Conservation (phyloP, 2,329 filamentous ascomycete genomes). For the Penicillium concentricum region DNA sequence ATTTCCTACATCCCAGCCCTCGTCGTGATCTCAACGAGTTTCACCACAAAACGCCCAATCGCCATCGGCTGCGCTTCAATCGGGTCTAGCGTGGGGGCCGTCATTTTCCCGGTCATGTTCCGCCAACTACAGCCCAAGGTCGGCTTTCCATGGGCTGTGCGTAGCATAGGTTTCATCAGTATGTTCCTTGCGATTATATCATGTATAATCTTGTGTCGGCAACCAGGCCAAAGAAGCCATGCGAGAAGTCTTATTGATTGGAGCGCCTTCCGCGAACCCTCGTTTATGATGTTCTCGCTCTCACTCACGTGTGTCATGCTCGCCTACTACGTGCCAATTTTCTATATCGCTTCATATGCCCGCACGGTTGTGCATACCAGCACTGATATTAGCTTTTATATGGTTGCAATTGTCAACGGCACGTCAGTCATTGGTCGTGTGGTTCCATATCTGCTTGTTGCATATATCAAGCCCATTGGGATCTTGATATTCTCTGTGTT, state of each 20-base stretch:
- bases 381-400: conserved; percentile 47
- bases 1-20: conserved; percentile 34
- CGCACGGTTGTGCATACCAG: conserved; percentile 47
- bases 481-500: conserved; percentile 22
- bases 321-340: conserved; percentile 49
- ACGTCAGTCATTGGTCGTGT: conserved; percentile 52
- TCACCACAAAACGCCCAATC: conserved; percentile 50
- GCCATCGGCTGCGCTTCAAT: conserved; percentile 58
- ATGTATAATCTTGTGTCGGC: conserved; percentile 39
- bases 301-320: conserved; percentile 48
- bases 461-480: conserved; percentile 26
- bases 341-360: conserved; percentile 46
- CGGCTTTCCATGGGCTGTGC: conserved; percentile 61
- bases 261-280: conserved; percentile 40
- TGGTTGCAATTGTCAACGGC: conserved; percentile 54
- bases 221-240: conserved; percentile 37
- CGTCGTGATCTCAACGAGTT: conserved; percentile 31
- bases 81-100: conserved; percentile 59
- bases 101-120: conserved; percentile 59
- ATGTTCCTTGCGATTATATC: conserved; percentile 40
- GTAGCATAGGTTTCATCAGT: conserved; percentile 56
- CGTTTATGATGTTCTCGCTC: conserved; percentile 44
- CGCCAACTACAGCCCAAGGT: conserved; percentile 55
- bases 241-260: conserved; percentile 43
- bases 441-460: conserved; percentile 46